These are phyloP conservation scores for Phytopythium sindhum DNA, from an alignment of 352 stramenopile species.

Conservation along the genomic window DNA sequence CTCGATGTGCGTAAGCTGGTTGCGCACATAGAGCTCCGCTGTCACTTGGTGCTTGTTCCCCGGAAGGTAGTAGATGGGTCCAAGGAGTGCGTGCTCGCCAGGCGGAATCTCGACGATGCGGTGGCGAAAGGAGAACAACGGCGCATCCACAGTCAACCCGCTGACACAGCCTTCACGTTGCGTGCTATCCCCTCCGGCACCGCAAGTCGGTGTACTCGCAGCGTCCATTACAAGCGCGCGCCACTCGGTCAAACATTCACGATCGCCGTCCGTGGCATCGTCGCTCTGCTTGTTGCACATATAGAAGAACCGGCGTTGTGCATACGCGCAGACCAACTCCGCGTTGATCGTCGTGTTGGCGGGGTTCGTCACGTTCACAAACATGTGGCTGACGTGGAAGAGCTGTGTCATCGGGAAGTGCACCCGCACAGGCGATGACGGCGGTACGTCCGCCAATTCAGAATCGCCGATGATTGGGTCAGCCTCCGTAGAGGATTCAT, in stretches of 20 bases:
- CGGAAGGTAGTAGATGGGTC: conserved; percentile 65
- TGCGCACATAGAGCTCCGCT: conserved; percentile 47
- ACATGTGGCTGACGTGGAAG: conserved; percentile 17
- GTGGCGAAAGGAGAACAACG: conserved; percentile 35
- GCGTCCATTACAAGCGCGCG: background rate
- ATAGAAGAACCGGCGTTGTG: conserved; percentile 46
- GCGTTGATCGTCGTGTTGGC: conserved; percentile 43
- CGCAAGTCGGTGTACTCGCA: background rate
- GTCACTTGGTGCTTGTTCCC: conserved; percentile 27
- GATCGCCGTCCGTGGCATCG: background rate
- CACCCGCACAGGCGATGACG: background rate
- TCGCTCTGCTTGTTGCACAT: conserved; percentile 21
- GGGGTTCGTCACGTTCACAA: conserved; percentile 43
- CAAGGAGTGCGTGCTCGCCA: conserved; percentile 26
- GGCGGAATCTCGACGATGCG: conserved; percentile 21
- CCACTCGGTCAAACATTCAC: background rate
- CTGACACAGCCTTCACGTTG: background rate
- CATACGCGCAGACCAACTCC: conserved; percentile 37
- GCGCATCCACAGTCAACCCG: conserved; percentile 8
- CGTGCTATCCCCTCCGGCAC: background rate
- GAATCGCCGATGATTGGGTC: background rate
- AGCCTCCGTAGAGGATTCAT: background rate
- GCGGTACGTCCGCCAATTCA: background rate
- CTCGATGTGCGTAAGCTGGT: conserved; percentile 67
- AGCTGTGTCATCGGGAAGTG: conserved; percentile 44